Base-by-base conservation (phyloP, 305 asterid species). In the Solanum hybrid region DNA sequence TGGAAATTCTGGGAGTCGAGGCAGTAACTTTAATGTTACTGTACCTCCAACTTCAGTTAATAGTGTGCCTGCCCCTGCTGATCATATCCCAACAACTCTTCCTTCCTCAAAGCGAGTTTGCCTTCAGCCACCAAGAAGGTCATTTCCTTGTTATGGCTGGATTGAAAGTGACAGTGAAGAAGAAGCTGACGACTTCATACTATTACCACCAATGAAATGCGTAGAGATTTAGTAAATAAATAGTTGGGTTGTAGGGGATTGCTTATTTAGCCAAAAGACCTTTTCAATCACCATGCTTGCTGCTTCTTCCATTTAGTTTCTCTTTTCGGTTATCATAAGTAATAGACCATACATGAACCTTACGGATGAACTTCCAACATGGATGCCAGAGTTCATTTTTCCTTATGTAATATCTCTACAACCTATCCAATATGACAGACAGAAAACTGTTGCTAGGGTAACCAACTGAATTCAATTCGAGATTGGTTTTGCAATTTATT, bases 131-230 rank as follows among this genome's bases (percentile, higher is more conserved):
- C 75, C 90, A 51, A 79, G 80, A 31, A 89, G 85, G 66, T 38
- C 17, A 51, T 40, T 71, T 38, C 90, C 90, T 73, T 84, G 89
- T 76, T 85, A 89, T 85, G 90, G 90, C 20, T 89, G 90, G 90
- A 84, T 89, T 20, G 88, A 14, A 26, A 82, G 31, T 24, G 90
- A 89, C 2, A 75, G 20, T 27, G 90, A 89, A 31, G 88, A 89
- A 31, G 90, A 89, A 6, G 75, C 85, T 34, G 89, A 46, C 3
- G 88, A 89, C 27, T 85, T 85, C 37, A 24, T 89, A 40, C 40
- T 32, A 26, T 73, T 89, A 10, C 73, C 78, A 88, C 86, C 51
- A 51, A 69, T 88, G 89, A 22, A n/a, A 29, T 26, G 69, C 86
- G 34, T 81, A 16, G 86, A 42, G 86, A 46, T 73, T 77, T 34